A percentile compares a stretch with the other conserved stretches of the same genome.
Conservation (phyloP, 768 basidiomycete genomes). For the Lepiota venenata region DNA sequence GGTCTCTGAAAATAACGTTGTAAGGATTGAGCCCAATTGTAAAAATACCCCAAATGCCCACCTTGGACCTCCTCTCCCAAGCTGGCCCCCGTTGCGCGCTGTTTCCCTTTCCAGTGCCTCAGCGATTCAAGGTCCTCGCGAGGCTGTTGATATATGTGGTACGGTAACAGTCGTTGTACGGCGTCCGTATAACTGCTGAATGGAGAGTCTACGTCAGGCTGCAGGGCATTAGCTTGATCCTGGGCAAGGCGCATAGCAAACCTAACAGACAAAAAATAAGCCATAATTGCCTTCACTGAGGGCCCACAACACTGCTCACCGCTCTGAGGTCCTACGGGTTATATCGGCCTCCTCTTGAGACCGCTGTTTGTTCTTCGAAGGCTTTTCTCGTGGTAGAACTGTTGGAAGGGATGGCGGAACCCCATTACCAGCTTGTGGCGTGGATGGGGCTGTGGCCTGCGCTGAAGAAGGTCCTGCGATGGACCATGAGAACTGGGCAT, state of each 20-base stretch:
- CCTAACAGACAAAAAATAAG: slow-evolving; percentile 27
- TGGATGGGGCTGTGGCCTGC: background rate
- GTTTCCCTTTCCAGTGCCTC: slow-evolving; percentile 54
- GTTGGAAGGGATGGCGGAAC: background rate
- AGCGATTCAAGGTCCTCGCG: slow-evolving; percentile 50
- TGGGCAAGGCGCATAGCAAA: slow-evolving; percentile 51
- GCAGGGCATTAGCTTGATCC: slow-evolving; percentile 59
- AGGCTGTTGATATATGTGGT: slow-evolving; percentile 78
- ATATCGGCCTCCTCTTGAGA: slow-evolving; percentile 50
- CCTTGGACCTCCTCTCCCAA: slow-evolving; percentile 52
- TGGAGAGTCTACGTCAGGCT: slow-evolving; percentile 68
- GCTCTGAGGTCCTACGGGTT: slow-evolving; percentile 42
- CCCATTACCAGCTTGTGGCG: background rate
- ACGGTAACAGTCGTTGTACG: slow-evolving; percentile 71
- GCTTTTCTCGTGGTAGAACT: slow-evolving; percentile 18
- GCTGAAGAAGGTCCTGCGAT: slow-evolving; percentile 6
- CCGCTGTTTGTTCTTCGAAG: slow-evolving; percentile 31
- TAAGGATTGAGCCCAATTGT: slow-evolving; percentile 7
- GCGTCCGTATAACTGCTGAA: slow-evolving; percentile 62
- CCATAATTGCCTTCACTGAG: background rate
- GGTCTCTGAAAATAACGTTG: slow-evolving; percentile 47
- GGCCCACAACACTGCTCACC: slow-evolving; percentile 25
- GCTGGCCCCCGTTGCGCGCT: slow-evolving; percentile 46
- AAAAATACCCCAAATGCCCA: slow-evolving; percentile 12
- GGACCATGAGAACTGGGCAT: slow-evolving; percentile 12